phyloP scores from a whole-genome alignment of 352 stramenopile genomes.

The Globisporangium nodosum region DNA sequence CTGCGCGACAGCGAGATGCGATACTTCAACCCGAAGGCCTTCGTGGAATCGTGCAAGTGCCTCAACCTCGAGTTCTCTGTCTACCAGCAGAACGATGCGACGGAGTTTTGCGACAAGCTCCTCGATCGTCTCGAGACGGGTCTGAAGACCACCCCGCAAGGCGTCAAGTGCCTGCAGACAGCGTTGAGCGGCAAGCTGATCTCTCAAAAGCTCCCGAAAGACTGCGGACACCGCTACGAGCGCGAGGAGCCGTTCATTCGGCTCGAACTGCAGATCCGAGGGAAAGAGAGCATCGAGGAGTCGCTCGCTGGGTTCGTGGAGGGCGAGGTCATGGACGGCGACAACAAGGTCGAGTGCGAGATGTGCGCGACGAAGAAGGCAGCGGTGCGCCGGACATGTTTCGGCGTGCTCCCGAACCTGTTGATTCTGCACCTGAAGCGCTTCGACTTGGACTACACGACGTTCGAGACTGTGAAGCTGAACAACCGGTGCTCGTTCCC shows the following conservation, averaged over 20 bases:
- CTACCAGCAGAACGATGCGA: conserved; percentile 99
- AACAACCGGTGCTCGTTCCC: conserved; percentile 98
- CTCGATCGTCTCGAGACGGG: conserved; percentile 97
- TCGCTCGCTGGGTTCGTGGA: conserved; percentile 96
- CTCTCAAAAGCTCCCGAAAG: conserved; percentile 88
- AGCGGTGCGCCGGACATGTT: conserved; percentile 93
- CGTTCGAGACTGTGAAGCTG: conserved; percentile 99
- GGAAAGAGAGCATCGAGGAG: conserved; percentile 98
- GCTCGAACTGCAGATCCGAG: conserved; percentile 96
- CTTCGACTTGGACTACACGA: conserved; percentile 99
- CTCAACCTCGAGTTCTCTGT: conserved; percentile 92
- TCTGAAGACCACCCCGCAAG: conserved; percentile 88
- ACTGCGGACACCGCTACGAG: conserved; percentile 91
- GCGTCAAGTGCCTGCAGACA: conserved; percentile 67
- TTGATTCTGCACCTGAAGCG: conserved; percentile 98
- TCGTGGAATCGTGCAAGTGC: conserved; percentile 89
- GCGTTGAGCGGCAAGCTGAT: conserved; percentile 79
- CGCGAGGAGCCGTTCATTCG: conserved; percentile 97
- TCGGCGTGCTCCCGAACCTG: conserved; percentile 94
- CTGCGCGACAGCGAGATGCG: conserved; percentile 81
- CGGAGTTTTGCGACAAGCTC: conserved; percentile 98
- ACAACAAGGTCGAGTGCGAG: conserved; percentile 99
- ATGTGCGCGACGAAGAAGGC: conserved; percentile 97
- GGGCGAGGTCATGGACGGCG: conserved; percentile 99
- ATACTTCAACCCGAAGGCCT: conserved; percentile 79